Conservation (phyloP, 2,329 filamentous ascomycete species). For the Pestalotiopsis sp. region DNA sequence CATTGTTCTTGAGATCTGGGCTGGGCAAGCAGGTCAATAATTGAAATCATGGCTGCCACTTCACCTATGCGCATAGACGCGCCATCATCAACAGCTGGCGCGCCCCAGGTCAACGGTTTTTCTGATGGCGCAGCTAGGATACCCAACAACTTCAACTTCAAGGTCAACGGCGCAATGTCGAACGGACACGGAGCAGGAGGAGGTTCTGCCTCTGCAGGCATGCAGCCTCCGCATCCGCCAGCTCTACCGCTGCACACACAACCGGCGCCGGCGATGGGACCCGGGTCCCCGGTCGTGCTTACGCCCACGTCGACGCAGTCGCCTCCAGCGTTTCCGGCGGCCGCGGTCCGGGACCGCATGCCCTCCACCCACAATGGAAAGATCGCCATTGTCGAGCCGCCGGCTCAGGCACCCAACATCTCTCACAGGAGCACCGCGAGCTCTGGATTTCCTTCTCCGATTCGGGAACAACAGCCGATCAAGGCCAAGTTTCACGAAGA, state of each 20-base stretch:
- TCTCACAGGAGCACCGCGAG: slow-evolving; percentile 9
- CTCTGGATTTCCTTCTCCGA: slow-evolving; percentile 38
- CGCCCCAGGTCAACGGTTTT: not conserved
- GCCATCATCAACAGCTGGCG: too few relatives aligned
- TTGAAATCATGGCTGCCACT: too few relatives aligned
- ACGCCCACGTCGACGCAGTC: not conserved
- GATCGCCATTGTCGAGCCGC: slow-evolving; percentile 25
- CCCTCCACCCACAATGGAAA: slow-evolving; percentile 11
- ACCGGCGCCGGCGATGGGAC: not conserved
- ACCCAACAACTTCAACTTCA: not conserved
- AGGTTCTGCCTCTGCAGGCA: not conserved
- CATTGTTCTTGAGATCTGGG: too few relatives aligned
- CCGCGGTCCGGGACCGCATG: not conserved
- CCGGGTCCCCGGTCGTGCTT: not conserved
- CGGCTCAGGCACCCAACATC: slow-evolving; percentile 1
- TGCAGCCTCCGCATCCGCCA: not conserved
- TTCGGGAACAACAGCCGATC: slow-evolving; percentile 25
- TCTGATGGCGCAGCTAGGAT: too few relatives aligned
- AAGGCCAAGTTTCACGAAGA: slow-evolving; percentile 43
- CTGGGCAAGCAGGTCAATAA: too few relatives aligned
- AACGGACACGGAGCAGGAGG: not conserved
- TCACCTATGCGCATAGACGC: too few relatives aligned
- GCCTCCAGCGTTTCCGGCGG: not conserved
- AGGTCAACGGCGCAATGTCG: not conserved
- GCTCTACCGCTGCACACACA: not conserved